These are phyloP conservation scores for Lasiodiplodia sp. DNA, from an alignment of 2,329 filamentous ascomycete species.

Conservation along the genomic window DNA sequence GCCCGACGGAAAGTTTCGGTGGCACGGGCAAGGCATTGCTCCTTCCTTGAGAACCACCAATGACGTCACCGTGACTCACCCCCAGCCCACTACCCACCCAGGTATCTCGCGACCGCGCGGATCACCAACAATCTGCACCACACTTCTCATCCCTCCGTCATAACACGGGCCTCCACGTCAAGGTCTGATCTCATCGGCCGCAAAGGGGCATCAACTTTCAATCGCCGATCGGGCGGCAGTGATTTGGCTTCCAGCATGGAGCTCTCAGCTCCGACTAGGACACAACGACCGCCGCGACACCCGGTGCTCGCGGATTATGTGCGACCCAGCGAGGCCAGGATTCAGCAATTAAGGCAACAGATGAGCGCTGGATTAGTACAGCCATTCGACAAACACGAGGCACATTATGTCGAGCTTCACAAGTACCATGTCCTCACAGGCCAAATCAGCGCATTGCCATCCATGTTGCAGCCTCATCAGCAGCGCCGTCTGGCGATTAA, in stretches of 20 bases:
- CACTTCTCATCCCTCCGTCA: background rate
- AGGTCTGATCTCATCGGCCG: background rate
- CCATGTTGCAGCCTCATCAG: background rate
- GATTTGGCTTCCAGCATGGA: background rate
- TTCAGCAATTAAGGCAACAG: background rate
- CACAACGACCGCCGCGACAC: background rate
- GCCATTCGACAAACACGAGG: background rate
- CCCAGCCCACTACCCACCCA: background rate
- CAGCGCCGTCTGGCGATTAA: background rate
- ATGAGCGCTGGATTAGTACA: conserved; percentile 4
- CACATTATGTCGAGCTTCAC: conserved; percentile 4
- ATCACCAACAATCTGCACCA: background rate
- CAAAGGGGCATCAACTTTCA: background rate
- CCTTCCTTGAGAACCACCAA: background rate
- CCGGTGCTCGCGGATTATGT: background rate
- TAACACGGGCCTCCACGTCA: background rate
- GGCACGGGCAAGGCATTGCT: background rate
- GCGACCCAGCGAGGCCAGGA: background rate
- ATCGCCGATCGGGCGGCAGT: background rate
- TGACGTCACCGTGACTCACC: conserved; percentile 15
- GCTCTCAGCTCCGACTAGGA: background rate
- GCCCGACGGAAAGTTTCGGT: too few species aligned
- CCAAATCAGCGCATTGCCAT: background rate
- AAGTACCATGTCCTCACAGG: background rate
- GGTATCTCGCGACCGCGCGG: background rate